These are phyloP conservation scores for Emericellopsis atlantica DNA, from an alignment of 2,329 filamentous ascomycete genomes.

Conservation along the genomic window DNA sequence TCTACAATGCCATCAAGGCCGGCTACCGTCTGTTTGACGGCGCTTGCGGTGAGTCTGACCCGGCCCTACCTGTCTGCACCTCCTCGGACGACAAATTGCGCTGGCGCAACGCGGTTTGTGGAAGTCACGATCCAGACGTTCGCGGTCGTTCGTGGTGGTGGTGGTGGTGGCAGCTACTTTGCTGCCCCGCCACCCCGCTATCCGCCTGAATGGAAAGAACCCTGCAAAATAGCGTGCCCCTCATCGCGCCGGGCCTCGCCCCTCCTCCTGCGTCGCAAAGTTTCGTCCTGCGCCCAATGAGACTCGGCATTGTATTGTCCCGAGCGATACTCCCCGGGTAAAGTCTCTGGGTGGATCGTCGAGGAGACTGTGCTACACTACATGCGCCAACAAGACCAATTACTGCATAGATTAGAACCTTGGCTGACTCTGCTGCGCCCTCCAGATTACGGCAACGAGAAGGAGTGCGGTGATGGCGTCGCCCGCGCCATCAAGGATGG, in stretches of 20 bases:
- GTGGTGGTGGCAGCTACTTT: too few species aligned
- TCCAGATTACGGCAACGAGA: constrained; percentile 67
- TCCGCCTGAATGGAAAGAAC: too few species aligned
- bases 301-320: not conserved
- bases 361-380: too few species aligned
- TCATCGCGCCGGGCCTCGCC: not conserved
- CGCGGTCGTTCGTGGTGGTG: too few species aligned
- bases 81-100: too few species aligned
- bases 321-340: not conserved
- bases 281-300: too few species aligned
- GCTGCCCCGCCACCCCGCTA: too few species aligned
- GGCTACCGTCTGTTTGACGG: constrained; percentile 50
- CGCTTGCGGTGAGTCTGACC: constrained; percentile 37
- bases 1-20: constrained; percentile 62
- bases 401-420: not conserved
- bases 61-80: not conserved
- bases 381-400: not conserved
- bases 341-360: too few species aligned
- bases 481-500: constrained; percentile 71
- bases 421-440: too few species aligned
- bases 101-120: too few species aligned
- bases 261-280: not conserved
- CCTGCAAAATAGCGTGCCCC: not conserved
- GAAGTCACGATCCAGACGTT: too few species aligned
- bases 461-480: constrained; percentile 61